Conservation (phyloP, 352 stramenopile species). For the Globisporangium paroecandrum region DNA sequence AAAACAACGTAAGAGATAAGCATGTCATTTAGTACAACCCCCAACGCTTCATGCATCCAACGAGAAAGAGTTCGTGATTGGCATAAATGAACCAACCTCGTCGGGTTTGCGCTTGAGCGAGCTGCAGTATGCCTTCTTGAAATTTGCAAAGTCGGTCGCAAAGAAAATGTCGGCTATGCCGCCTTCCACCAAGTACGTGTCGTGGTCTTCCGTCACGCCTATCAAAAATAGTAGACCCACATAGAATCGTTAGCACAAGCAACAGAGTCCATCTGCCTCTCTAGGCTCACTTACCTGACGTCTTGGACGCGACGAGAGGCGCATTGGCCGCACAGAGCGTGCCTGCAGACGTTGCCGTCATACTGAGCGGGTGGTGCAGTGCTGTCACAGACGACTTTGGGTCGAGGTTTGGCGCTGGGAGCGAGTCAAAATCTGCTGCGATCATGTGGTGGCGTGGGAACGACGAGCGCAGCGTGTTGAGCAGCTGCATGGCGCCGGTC, state of each 20-base stretch:
- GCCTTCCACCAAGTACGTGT: constrained; percentile 84
- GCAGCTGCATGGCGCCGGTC: constrained; percentile 82
- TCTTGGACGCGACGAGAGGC: constrained; percentile 85
- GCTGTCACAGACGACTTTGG: constrained; percentile 42
- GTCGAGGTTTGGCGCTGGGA: constrained; percentile 68
- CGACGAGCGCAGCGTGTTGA: constrained; percentile 71
- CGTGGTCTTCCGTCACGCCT: constrained; percentile 79
- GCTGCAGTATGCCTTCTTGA: constrained; percentile 82
- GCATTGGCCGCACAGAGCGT: constrained; percentile 79
- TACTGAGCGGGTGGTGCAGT: constrained; percentile 59
- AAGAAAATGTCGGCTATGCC: constrained; percentile 91
- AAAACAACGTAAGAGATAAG: neutral
- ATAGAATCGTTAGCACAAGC: neutral
- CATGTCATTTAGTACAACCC: neutral
- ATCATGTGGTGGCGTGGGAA: constrained; percentile 88
- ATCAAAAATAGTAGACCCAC: constrained; percentile 1
- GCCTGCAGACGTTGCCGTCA: constrained; percentile 61
- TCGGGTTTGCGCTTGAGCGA: constrained; percentile 48
- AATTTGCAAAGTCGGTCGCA: constrained; percentile 78
- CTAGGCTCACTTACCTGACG: constrained; percentile 29
- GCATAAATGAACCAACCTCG: constrained; percentile 17
- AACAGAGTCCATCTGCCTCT: neutral
- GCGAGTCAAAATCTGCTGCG: constrained; percentile 85
- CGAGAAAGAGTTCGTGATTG: neutral
- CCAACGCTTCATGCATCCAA: neutral